Evolutionary conservation across 169 alveolate genomes (phyloP), one percentile per base, ranked within the genome.

Genomic region (Besnoitia besnoiti): DNA sequence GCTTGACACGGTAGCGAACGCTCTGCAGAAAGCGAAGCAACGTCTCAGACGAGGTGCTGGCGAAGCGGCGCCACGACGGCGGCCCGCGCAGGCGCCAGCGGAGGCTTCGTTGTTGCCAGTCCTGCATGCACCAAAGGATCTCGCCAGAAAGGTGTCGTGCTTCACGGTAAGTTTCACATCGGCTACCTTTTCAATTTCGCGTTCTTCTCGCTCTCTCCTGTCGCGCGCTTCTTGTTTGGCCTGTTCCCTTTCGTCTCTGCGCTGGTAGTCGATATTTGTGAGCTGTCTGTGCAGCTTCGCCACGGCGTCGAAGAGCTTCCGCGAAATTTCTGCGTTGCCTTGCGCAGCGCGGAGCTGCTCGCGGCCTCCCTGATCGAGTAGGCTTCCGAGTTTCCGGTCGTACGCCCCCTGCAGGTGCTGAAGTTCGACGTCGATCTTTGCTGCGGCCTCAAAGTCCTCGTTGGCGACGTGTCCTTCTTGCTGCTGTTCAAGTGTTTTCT

Each of bases 371-470:
- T 14, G 10, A 1, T 39, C 33, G 59, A 44, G 87, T n/a, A 37
- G 39, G 16, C 4, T 24, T 1, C 2, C 59, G 59, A 37, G 59
- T 7, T 42, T 4, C 55, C 0, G 35, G 59, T 77, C 87, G 59
- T 4, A 39, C 61, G n/a, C 55, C 50, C 3, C 19, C 59, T 77
- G 50, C 50, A 77, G 61, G 5, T 39, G 37, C n/a, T 39, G 39
- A 35, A 77, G 87, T 27, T 77, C 87, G 21, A 16, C 59, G 59
- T 77, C 87, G 59, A 77, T 12, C 59, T 40, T 21, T 0, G 87
- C 87, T 0, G 87, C 87, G 10, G 87, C 55, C 47, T 77, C 87
- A 27, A 77, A 77, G 59, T 37, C 87, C 35, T 77, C 87, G 0
- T 21, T 7, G 37, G 16, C 55, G 4, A 77, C 37, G 3, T 35